Evolutionary conservation across 345 rosid species (phyloP).

Genomic region (Cardamine chenopodiifolia): DNA sequence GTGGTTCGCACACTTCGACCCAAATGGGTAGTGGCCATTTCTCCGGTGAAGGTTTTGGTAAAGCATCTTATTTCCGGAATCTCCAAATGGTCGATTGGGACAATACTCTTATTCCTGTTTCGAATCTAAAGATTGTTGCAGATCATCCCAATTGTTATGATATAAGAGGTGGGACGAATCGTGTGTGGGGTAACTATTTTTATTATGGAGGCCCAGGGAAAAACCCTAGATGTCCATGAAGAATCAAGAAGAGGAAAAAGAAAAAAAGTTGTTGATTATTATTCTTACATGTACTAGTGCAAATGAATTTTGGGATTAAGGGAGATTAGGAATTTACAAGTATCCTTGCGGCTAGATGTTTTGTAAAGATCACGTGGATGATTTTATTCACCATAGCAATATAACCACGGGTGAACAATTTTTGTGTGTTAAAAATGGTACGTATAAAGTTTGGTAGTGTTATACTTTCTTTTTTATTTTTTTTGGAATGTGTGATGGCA

Average conservation of each 20-base stretch:
- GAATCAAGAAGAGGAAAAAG: neutral
- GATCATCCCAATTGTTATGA: slow-evolving; percentile 91
- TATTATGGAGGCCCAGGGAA: slow-evolving; percentile 97
- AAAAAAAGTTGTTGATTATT: neutral
- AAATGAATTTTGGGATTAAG: slow-evolving; percentile 26
- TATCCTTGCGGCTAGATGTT: slow-evolving; percentile 22
- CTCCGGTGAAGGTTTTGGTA: slow-evolving; percentile 86
- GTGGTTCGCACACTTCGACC: slow-evolving; percentile 82
- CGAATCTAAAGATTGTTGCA: slow-evolving; percentile 70
- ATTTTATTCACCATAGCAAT: neutral
- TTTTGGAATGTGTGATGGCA: slow-evolving; percentile 1
- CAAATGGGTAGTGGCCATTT: slow-evolving; percentile 99
- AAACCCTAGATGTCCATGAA: slow-evolving; percentile 52
- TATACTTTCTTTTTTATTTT: neutral
- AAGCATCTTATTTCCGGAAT: slow-evolving; percentile 89
- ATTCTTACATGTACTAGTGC: slow-evolving; percentile 30
- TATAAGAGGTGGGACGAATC: slow-evolving; percentile 77
- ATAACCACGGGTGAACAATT: slow-evolving; percentile 2
- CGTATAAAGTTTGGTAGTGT: slow-evolving; percentile 20
- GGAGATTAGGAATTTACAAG: slow-evolving; percentile 26
- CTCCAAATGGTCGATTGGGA: slow-evolving; percentile 95
- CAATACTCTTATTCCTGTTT: slow-evolving; percentile 71
- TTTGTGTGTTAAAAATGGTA: neutral
- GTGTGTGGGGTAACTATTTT: slow-evolving; percentile 92
- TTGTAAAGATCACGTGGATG: slow-evolving; percentile 18